A percentile compares a stretch with the other conserved stretches of the same genome.
These are phyloP conservation scores for Plasmodium inui DNA, from an alignment of 169 alveolate species.

Conservation along the genomic window DNA sequence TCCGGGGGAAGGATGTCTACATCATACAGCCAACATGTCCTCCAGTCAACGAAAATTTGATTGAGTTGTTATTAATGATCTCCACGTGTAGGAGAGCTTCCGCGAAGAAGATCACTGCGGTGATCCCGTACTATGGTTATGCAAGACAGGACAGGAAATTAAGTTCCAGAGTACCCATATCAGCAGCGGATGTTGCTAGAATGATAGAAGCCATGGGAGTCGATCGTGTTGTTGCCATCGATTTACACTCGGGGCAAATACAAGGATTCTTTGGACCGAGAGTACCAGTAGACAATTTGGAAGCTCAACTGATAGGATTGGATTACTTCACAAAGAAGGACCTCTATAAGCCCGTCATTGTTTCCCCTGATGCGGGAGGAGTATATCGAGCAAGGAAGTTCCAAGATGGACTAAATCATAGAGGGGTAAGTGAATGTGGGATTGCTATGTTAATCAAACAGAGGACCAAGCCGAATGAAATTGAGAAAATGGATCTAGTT, in stretches of 20 bases:
- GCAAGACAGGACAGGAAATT: conserved; percentile 94
- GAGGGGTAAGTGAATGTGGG: conserved; percentile 78
- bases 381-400: conserved; percentile 78
- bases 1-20: conserved; percentile 94
- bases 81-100: conserved; percentile 95
- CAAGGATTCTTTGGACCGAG: conserved; percentile 96
- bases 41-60: conserved; percentile 95
- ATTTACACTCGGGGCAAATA: conserved; percentile 95
- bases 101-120: conserved; percentile 96
- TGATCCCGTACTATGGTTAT: conserved; percentile 98
- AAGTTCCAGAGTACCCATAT: conserved; percentile 91
- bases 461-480: conserved; percentile 87
- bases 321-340: conserved; percentile 85
- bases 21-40: conserved; percentile 96
- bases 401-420: conserved; percentile 67
- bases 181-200: conserved; percentile 95
- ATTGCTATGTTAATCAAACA: conserved; percentile 91
- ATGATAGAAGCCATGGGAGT: conserved; percentile 96
- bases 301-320: conserved; percentile 90
- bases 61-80: conserved; percentile 96
- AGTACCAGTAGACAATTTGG: conserved; percentile 94
- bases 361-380: conserved; percentile 97
- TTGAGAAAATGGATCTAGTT: conserved; percentile 93
- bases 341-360: conserved; percentile 91
- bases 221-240: conserved; percentile 95